phyloP scores from a whole-genome alignment of 2,329 filamentous ascomycete species.

The Pseudocercospora fuligena region DNA sequence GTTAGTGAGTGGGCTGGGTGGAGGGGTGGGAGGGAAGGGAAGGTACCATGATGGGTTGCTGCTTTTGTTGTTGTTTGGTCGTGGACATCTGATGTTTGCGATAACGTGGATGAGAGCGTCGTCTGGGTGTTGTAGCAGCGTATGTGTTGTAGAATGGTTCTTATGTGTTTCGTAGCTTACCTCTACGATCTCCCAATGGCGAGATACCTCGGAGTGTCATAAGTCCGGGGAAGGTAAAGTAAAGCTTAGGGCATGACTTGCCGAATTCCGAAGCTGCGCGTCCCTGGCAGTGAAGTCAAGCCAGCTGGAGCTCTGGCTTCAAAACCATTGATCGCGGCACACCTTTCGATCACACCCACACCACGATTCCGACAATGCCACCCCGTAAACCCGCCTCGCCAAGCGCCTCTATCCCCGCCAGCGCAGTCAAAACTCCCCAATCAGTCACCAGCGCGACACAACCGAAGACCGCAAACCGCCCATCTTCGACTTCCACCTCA shows the following conservation, averaged over 20 bases:
- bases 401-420: conserved; percentile 15
- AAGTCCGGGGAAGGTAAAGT: background rate
- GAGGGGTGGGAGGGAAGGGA: background rate
- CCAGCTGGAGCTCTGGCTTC: background rate
- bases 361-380: background rate
- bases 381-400: conserved; percentile 1
- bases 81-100: background rate
- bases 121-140: background rate
- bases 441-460: conserved; percentile 22
- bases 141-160: background rate
- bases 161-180: background rate
- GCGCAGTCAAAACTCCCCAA: conserved; percentile 7
- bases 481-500: conserved; percentile 32
- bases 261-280: background rate
- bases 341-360: background rate
- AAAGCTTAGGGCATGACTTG: background rate
- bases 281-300: background rate
- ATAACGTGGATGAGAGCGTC: background rate
- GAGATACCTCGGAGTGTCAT: background rate
- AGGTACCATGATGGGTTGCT: background rate
- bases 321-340: background rate
- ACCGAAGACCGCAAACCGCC: conserved; percentile 32
- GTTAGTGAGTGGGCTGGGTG: conserved; percentile 2
- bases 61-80: background rate
- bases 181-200: background rate